A percentile compares a stretch with the other conserved stretches of the same genome.
phyloP scores from a whole-genome alignment of 2,329 filamentous ascomycete genomes.

The Fusarium cyanostomum region DNA sequence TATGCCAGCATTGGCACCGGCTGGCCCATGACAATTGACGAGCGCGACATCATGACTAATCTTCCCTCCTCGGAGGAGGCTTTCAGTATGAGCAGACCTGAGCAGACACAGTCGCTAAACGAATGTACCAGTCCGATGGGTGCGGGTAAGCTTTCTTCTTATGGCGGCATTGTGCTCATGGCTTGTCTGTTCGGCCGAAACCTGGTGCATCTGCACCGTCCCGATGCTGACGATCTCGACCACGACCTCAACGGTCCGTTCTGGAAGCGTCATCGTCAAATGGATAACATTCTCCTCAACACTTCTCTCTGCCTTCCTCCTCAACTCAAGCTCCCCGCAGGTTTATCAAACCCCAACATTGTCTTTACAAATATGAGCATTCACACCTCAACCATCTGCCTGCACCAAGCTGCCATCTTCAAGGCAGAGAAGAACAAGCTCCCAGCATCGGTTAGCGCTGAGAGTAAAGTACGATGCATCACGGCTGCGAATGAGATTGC shows the following conservation, averaged over 20 bases:
- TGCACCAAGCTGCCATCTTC: slow-evolving; percentile 98
- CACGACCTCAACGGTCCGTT: slow-evolving; percentile 91
- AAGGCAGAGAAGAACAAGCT: slow-evolving; percentile 92
- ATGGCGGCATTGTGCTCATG: slow-evolving; percentile 83
- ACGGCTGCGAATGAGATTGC: slow-evolving; percentile 94
- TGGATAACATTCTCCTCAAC: slow-evolving; percentile 92
- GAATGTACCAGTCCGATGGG: slow-evolving; percentile 77
- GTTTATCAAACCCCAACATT: slow-evolving; percentile 81
- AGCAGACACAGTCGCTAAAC: slow-evolving; percentile 74
- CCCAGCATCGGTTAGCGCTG: slow-evolving; percentile 78
- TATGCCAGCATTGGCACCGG: slow-evolving; percentile 97
- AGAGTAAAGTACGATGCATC: slow-evolving; percentile 93
- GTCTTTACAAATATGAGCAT: slow-evolving; percentile 98
- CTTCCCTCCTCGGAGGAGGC: slow-evolving; percentile 86
- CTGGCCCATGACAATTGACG: slow-evolving; percentile 95
- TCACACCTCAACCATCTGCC: slow-evolving; percentile 93
- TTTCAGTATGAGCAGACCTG: slow-evolving; percentile 80
- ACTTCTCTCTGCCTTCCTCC: slow-evolving; percentile 85
- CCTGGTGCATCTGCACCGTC: slow-evolving; percentile 88
- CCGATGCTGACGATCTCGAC: slow-evolving; percentile 81
- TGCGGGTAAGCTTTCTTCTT: slow-evolving; percentile 77
- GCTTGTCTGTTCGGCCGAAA: slow-evolving; percentile 93
- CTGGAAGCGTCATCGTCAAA: slow-evolving; percentile 89
- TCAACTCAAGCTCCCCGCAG: slow-evolving; percentile 79
- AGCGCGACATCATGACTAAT: slow-evolving; percentile 88